Conservation (phyloP, 148 eudicot species). For the Talinum fruticosum region DNA sequence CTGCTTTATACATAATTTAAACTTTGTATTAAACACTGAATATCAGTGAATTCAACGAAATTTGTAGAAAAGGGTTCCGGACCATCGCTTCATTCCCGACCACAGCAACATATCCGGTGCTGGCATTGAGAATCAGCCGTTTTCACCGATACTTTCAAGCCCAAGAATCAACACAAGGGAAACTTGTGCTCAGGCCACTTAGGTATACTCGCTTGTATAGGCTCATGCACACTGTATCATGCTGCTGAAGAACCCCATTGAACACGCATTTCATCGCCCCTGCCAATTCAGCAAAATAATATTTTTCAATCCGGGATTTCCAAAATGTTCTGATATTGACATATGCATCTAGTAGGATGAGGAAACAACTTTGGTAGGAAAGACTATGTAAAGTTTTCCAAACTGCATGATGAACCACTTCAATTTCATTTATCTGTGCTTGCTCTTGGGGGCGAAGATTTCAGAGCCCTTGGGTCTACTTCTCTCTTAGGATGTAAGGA, state of each 20-base stretch:
- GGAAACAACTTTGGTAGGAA: not conserved
- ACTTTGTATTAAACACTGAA: not conserved
- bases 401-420: not conserved
- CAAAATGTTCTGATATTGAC: not conserved
- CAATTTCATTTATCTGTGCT: not conserved
- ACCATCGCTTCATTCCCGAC: conserved; percentile 89
- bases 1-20: too few relatives aligned
- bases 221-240: conserved; percentile 91
- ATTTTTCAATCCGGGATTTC: not conserved
- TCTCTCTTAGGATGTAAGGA: not conserved
- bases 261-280: conserved; percentile 94
- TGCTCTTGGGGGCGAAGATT: too few relatives aligned
- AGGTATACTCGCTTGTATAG: conserved; percentile 80
- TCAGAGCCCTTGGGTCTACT: not conserved
- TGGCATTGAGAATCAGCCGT: conserved; percentile 27
- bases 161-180: conserved; percentile 41
- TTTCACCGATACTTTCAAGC: conserved; percentile 2
- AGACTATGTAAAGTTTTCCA: not conserved
- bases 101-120: conserved; percentile 4
- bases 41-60: conserved; percentile 13
- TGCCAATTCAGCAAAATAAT: conserved; percentile 16
- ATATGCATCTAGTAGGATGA: not conserved
- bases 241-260: conserved; percentile 84
- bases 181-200: conserved; percentile 82
- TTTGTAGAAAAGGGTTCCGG: conserved; percentile 38